phyloP scores from a whole-genome alignment of 306 rosid genomes.

The Sindora glabra region DNA sequence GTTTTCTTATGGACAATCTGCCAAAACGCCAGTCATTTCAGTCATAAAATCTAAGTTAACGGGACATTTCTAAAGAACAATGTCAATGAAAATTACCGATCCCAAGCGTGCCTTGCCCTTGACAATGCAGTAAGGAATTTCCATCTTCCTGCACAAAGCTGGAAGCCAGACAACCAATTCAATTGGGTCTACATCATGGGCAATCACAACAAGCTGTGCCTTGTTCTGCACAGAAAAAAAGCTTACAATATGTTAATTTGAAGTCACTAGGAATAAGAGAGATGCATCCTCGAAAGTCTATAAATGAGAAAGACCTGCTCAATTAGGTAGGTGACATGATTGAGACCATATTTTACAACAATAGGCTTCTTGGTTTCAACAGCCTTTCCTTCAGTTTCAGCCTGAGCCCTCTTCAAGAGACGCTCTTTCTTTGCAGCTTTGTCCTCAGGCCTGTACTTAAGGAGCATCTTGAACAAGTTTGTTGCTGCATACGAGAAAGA shows the following conservation, averaged over 20 bases:
- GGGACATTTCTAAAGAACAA: background rate
- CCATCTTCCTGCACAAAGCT: slow-evolving; percentile 77
- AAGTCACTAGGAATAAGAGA: background rate
- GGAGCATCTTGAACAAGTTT: slow-evolving; percentile 66
- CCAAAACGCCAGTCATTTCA: background rate
- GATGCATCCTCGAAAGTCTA: too few relatives aligned
- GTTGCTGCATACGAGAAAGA: slow-evolving; percentile 35
- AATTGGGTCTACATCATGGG: slow-evolving; percentile 80
- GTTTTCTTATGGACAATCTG: slow-evolving; percentile 76
- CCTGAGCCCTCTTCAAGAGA: slow-evolving; percentile 65
- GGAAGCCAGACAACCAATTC: slow-evolving; percentile 85
- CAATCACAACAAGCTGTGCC: slow-evolving; percentile 74
- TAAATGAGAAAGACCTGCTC: slow-evolving; percentile 35
- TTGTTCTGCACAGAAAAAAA: slow-evolving; percentile 35
- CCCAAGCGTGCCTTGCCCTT: slow-evolving; percentile 79
- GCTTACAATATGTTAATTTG: background rate
- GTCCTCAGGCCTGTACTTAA: slow-evolving; percentile 76
- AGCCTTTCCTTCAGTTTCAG: slow-evolving; percentile 62
- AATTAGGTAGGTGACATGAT: slow-evolving; percentile 69
- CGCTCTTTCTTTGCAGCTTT: slow-evolving; percentile 75
- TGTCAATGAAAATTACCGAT: slow-evolving; percentile 25
- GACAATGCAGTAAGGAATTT: slow-evolving; percentile 74
- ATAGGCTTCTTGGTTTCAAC: slow-evolving; percentile 64
- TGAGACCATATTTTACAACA: slow-evolving; percentile 73
- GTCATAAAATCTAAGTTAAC: background rate